Evolutionary conservation across 331 rosid genomes (phyloP), one percentile per base, ranked within the genome.

Genomic region (Spiraea crenata): DNA sequence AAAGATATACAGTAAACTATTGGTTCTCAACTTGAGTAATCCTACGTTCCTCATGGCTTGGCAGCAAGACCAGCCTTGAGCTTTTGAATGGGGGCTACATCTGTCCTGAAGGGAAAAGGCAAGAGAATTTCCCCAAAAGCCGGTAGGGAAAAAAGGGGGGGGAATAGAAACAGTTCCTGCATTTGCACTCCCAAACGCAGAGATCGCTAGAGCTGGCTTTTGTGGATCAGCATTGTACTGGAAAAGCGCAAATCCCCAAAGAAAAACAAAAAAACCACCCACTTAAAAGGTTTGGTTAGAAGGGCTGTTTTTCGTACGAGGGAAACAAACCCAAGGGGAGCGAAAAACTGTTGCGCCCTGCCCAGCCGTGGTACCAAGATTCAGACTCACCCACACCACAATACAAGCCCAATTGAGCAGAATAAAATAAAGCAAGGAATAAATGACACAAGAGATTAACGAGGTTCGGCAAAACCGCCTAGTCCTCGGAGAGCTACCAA

Each of bases 251-350:
- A 82, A 70, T 41, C 86, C 83, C 52, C 61, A 78, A 0, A 79
- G 83, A 40, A 82, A 66, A 72, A 75, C 46, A 49, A 78, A 82
- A 15, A 78, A 8, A 48, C 75, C 86, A 35, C 83, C 71, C 0
- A 37, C 5, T 38, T 75, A 70, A 8, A 82, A 72, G 1, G 73
- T 62, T 6, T 71, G 79, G 9, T 54, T 82, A 54, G 64, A 82
- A 11, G 77, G 60, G 49, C 74, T 78, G 38, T 78, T 82, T 35
- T 73, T 66, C 6, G 80, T 74, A 82, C 66, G 6, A n/a, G n/a
- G n/a, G n/a, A n/a, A n/a, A n/a, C n/a, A 82, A 78, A 1, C 85
- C 85, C 73, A 20, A 82, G 80, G 42, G 55, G n/a, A n/a, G n/a
- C n/a, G n/a, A n/a, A n/a, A n/a, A n/a, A n/a, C n/a, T n/a, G n/a